Conservation (phyloP, 2,329 filamentous ascomycete species). For the Talaromyces funiculosus region DNA sequence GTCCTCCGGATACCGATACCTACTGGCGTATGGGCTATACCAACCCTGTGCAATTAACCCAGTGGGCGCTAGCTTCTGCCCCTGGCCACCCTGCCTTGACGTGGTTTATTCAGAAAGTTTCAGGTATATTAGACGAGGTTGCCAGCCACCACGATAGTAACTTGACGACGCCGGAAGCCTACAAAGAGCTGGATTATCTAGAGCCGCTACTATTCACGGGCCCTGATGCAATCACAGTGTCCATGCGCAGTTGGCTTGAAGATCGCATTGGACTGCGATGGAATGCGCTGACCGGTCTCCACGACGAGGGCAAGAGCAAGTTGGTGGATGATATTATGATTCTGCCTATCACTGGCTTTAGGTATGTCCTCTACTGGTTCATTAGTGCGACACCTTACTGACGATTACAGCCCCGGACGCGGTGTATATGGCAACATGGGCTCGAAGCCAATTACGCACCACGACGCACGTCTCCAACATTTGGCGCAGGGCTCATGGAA, state of each 20-base stretch:
- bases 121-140: slow-evolving; percentile 13
- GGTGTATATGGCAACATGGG: slow-evolving; percentile 28
- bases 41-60: slow-evolving; percentile 28
- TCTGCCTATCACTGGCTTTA: slow-evolving; percentile 32
- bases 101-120: slow-evolving; percentile 23
- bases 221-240: slow-evolving; percentile 27
- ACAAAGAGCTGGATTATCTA: slow-evolving; percentile 17
- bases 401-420: slow-evolving; percentile 22
- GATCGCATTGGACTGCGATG: slow-evolving; percentile 23
- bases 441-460: slow-evolving; percentile 25
- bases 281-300: slow-evolving; percentile 26
- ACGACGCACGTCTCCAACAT: slow-evolving; percentile 25
- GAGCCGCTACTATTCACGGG: slow-evolving; percentile 29
- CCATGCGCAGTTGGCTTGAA: slow-evolving; percentile 22
- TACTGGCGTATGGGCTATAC: slow-evolving; percentile 34
- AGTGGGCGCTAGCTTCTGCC: slow-evolving; percentile 27
- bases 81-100: slow-evolving; percentile 25
- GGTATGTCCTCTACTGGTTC: slow-evolving; percentile 16
- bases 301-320: slow-evolving; percentile 26
- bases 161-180: slow-evolving; percentile 10
- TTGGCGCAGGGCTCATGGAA: slow-evolving; percentile 29
- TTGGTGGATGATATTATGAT: slow-evolving; percentile 27
- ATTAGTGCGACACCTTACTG: neutral
- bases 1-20: slow-evolving; percentile 19
- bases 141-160: slow-evolving; percentile 13